Evolutionary conservation across 805 yeast genomes (phyloP).

Genomic region (Yarrowia sp.): DNA sequence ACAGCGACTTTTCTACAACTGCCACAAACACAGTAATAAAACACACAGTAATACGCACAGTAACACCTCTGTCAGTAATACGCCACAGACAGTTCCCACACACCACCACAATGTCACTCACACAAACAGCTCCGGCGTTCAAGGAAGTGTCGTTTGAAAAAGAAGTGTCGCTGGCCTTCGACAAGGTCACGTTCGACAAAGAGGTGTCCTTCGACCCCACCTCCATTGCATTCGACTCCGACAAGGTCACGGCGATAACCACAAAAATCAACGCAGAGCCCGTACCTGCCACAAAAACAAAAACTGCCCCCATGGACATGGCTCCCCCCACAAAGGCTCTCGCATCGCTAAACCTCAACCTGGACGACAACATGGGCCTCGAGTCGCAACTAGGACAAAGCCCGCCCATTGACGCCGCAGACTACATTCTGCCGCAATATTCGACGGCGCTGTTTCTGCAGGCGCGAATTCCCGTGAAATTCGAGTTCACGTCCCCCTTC

Average conservation of each 20-base stretch:
- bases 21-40: no score
- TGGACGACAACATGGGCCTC: slow-evolving; percentile 45
- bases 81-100: no score
- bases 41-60: no score
- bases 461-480: slow-evolving; percentile 24
- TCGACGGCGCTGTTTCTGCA: slow-evolving; percentile 24
- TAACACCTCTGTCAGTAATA: no score
- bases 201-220: slow-evolving; percentile 14
- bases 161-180: slow-evolving; percentile 1
- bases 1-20: no score
- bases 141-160: slow-evolving; percentile 11
- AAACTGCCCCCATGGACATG: not conserved
- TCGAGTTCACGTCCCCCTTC: slow-evolving; percentile 36
- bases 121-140: not conserved
- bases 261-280: not conserved
- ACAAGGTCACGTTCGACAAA: slow-evolving; percentile 11
- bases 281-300: not conserved
- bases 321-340: not conserved
- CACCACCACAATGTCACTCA: not conserved
- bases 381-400: slow-evolving; percentile 38
- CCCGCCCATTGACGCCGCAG: slow-evolving; percentile 34
- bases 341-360: slow-evolving; percentile 10
- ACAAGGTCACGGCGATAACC: not conserved
- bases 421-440: slow-evolving; percentile 33
- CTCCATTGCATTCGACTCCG: slow-evolving; percentile 8